Evolutionary conservation across 192 early-diverging fungal species (phyloP).

Genomic region (Coemansia sp.): DNA sequence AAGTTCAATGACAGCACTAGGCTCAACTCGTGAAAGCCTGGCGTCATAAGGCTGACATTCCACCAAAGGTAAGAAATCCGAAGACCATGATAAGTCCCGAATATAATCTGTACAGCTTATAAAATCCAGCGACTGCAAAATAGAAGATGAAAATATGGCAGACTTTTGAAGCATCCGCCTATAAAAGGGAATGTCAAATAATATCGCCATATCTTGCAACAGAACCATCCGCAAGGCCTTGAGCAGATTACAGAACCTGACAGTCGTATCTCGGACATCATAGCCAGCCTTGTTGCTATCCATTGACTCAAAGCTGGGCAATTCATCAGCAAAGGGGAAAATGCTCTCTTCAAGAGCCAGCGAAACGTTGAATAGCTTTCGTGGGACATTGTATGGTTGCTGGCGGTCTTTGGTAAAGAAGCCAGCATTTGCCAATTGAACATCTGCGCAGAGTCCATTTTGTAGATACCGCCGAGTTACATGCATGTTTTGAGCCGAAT

Average conservation of each 20-base stretch:
- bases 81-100: slow-evolving; percentile 12
- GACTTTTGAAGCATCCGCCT: slow-evolving; percentile 33
- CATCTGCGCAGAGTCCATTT: slow-evolving; percentile 10
- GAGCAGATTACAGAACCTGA: slow-evolving; percentile 37
- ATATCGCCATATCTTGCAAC: slow-evolving; percentile 35
- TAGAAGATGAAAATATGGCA: slow-evolving; percentile 14
- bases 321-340: slow-evolving; percentile 41
- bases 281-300: background rate
- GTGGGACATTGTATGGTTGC: slow-evolving; percentile 12
- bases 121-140: slow-evolving; percentile 22
- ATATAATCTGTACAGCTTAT: slow-evolving; percentile 8
- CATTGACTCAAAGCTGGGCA: slow-evolving; percentile 13
- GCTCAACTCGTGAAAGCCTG: slow-evolving; percentile 7
- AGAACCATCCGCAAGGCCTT: slow-evolving; percentile 29
- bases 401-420: background rate
- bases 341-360: slow-evolving; percentile 11
- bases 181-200: slow-evolving; percentile 38
- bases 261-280: slow-evolving; percentile 10
- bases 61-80: slow-evolving; percentile 22
- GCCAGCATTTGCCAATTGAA: slow-evolving; percentile 29
- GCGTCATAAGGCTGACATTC: slow-evolving; percentile 3
- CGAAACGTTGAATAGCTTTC: slow-evolving; percentile 6
- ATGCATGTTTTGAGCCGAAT: slow-evolving; percentile 13
- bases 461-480: slow-evolving; percentile 20
- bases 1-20: background rate